Evolutionary conservation across 768 basidiomycete genomes (phyloP).

Genomic region (Tylopilus vinaceipallidus): DNA sequence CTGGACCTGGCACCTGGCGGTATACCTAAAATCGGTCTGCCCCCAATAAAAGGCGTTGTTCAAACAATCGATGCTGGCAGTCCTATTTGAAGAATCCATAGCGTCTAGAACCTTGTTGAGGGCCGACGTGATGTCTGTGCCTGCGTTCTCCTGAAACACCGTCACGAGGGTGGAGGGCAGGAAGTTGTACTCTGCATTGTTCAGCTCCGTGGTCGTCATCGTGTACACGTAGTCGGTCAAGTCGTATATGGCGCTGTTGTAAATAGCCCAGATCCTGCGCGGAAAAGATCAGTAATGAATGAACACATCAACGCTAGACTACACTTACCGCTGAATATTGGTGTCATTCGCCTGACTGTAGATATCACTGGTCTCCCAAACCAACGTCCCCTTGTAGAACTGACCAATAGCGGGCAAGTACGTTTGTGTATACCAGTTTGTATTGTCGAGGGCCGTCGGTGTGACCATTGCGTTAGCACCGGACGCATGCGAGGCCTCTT

Average conservation of each 20-base stretch:
- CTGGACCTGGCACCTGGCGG: constrained; percentile 56
- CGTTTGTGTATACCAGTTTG: constrained; percentile 55
- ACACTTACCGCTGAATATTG: constrained; percentile 31
- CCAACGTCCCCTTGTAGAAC: constrained; percentile 60
- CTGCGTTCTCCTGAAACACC: constrained; percentile 57
- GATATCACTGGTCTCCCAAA: constrained; percentile 44
- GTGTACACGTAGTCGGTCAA: constrained; percentile 69
- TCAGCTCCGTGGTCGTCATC: constrained; percentile 40
- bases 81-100: constrained; percentile 39
- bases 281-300: constrained; percentile 7
- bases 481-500: constrained; percentile 55
- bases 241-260: constrained; percentile 57
- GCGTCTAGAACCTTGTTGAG: constrained; percentile 45
- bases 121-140: constrained; percentile 55
- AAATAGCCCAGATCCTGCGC: constrained; percentile 56
- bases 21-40: constrained; percentile 55
- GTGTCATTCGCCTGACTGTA: constrained; percentile 36
- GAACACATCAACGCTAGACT: constrained; percentile 8
- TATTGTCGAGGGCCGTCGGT: constrained; percentile 34
- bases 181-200: constrained; percentile 48
- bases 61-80: constrained; percentile 49
- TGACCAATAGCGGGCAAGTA: constrained; percentile 55
- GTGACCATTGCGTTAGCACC: constrained; percentile 42
- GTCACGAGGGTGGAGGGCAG: constrained; percentile 46
- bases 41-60: constrained; percentile 60